Conservation (phyloP, 305 asterid genomes). For the Andrographis paniculata region DNA sequence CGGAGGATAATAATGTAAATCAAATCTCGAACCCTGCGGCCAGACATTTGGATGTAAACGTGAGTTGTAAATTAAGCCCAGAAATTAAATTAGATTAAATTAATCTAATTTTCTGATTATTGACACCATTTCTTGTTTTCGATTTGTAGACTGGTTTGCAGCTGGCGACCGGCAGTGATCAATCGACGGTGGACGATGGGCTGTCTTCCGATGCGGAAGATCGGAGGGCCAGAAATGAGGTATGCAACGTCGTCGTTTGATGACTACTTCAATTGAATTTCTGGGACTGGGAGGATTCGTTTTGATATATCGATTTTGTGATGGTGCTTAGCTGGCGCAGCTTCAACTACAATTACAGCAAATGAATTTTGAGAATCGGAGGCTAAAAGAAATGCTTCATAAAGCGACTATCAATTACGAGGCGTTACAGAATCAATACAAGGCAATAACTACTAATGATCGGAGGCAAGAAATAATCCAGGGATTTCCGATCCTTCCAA, state of each 20-base stretch:
- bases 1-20: constrained; percentile 44
- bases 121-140: neutral
- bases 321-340: constrained; percentile 39
- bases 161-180: constrained; percentile 75
- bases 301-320: neutral
- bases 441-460: constrained; percentile 33
- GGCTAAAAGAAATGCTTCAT: constrained; percentile 43
- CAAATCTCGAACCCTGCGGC: constrained; percentile 14
- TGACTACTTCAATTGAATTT: neutral
- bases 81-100: neutral
- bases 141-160: constrained; percentile 61
- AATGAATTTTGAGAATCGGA: constrained; percentile 48
- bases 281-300: neutral
- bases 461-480: constrained; percentile 23
- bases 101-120: neutral
- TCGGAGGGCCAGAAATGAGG: constrained; percentile 54
- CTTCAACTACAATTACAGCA: constrained; percentile 36
- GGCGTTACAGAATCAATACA: constrained; percentile 49
- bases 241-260: constrained; percentile 5
- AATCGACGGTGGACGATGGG: constrained; percentile 71
- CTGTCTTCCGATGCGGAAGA: constrained; percentile 38
- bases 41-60: constrained; percentile 44
- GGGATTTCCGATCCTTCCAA: constrained; percentile 33
- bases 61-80: constrained; percentile 26
- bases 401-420: constrained; percentile 52